These are phyloP conservation scores for Suillus occidentalis DNA, from an alignment of 768 basidiomycete genomes.

Conservation along the genomic window DNA sequence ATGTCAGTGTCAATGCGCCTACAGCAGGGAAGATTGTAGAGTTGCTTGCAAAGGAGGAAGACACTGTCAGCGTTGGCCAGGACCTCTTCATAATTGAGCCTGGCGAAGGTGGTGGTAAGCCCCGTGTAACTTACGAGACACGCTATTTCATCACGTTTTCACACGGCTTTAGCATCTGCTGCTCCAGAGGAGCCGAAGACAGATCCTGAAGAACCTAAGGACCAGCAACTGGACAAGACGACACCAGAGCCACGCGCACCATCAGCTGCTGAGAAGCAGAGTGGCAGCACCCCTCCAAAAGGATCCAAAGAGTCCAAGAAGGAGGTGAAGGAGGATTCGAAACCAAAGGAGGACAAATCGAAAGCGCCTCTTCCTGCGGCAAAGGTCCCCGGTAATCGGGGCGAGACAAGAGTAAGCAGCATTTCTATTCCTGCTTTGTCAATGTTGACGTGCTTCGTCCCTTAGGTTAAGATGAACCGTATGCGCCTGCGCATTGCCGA, in stretches of 20 bases:
- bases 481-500: constrained; percentile 98
- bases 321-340: constrained; percentile 36
- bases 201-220: constrained; percentile 46
- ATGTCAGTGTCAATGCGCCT: constrained; percentile 95
- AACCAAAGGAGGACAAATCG: constrained; percentile 32
- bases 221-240: constrained; percentile 49
- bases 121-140: not conserved
- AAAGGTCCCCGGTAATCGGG: constrained; percentile 53
- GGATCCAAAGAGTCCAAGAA: constrained; percentile 36
- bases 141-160: not conserved
- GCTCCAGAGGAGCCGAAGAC: constrained; percentile 31
- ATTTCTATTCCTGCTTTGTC: not conserved
- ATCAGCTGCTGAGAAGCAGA: constrained; percentile 29
- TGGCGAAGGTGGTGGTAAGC: constrained; percentile 61
- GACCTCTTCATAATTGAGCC: constrained; percentile 90
- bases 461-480: constrained; percentile 94
- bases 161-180: constrained; percentile 30
- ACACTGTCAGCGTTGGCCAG: constrained; percentile 92
- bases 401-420: constrained; percentile 79
- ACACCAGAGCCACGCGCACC: constrained; percentile 46
- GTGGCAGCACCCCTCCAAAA: constrained; percentile 22
- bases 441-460: not conserved
- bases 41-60: constrained; percentile 86
- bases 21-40: constrained; percentile 87
- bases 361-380: constrained; percentile 28